Base-by-base conservation (phyloP, 305 asterid species). In the Nicotiana rustica region DNA sequence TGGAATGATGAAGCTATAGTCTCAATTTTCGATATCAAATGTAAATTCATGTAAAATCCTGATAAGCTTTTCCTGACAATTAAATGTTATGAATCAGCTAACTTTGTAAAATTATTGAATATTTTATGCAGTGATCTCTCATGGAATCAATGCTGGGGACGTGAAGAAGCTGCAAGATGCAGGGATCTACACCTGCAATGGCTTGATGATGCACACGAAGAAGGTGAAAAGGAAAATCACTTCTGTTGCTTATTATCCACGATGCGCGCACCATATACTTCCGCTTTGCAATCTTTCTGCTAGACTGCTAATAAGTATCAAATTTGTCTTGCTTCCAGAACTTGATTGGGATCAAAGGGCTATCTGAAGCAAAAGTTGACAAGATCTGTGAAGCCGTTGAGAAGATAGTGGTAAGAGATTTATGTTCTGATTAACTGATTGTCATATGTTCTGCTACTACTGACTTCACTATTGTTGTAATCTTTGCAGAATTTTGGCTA, bases 131-230 rank as follows among this genome's bases (percentile, higher is more conserved):
- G 99, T 93, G 90, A 94, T 90, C 4, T n/a, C 94, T 81, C 97
- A 94, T 88, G 99, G 99, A 85, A 96, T 96, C 82, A 96, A 96
- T 79, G 99, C 98, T 83, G 99, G 99, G 86, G 99, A 96, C 71
- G 98, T 96, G 88, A 96, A 96, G 93, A 96, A 94, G 90, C 93
- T 96, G 82, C 98, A 96, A 87, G 99, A 94, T 86, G 99, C 97
- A 66, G 99, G 99, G 56, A 96, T 96, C 86, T 88, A 91, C 82
- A 94, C 98, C 36, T 96, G 99, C 90, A 96, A 94, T 88, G 99
- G 99, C 85, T 85, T 96, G 88, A 94, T 96, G 98, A 96, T 96
- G 99, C 98, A 96, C 87, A 94, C 99, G 25, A 94, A 93, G 90
- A 96, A 96, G 97, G 98, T 94, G 81, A 86, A 79, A 59, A 25